phyloP scores from a whole-genome alignment of 2,329 filamentous ascomycete species.

The Fusarium pininemorale region DNA sequence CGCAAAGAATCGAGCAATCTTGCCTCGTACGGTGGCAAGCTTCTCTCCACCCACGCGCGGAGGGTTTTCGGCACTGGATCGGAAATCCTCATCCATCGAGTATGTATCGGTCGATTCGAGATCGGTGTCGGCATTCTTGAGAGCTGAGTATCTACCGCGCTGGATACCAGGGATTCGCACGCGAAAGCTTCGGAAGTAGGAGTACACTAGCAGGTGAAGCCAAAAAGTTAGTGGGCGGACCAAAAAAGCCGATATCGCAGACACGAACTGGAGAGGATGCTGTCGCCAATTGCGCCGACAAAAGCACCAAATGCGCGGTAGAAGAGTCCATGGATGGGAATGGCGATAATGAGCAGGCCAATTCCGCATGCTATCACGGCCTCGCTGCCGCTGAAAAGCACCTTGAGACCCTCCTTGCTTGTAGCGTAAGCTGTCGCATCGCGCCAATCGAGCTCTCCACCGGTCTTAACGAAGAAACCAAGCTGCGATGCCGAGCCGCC shows the following conservation, averaged over 20 bases:
- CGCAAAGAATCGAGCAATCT: slow-evolving; percentile 10
- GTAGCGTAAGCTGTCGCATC: slow-evolving; percentile 44
- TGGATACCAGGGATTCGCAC: slow-evolving; percentile 28
- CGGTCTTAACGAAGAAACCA: slow-evolving; percentile 46
- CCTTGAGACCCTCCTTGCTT: slow-evolving; percentile 45
- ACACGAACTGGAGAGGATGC: slow-evolving; percentile 25
- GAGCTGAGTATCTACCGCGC: slow-evolving; percentile 30
- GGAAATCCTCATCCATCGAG: slow-evolving; percentile 30
- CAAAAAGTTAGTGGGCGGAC: not conserved
- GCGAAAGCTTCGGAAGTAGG: slow-evolving; percentile 24
- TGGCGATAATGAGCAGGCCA: slow-evolving; percentile 36
- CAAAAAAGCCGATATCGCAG: not conserved
- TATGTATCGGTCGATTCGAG: slow-evolving; percentile 35
- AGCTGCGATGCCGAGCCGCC: slow-evolving; percentile 45
- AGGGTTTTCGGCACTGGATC: slow-evolving; percentile 20
- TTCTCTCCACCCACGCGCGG: slow-evolving; percentile 22
- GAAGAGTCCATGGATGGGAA: slow-evolving; percentile 37
- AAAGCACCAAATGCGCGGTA: slow-evolving; percentile 38
- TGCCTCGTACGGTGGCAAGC: not conserved
- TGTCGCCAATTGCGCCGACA: slow-evolving; percentile 25
- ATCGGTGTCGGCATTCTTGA: slow-evolving; percentile 18
- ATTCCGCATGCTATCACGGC: slow-evolving; percentile 38
- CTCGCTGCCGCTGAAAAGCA: slow-evolving; percentile 44
- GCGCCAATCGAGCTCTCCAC: slow-evolving; percentile 47
- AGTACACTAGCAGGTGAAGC: slow-evolving; percentile 12